Evolutionary conservation across 768 basidiomycete species (phyloP), one percentile per base, ranked within the genome.

Genomic region (Tulasnella sp.): DNA sequence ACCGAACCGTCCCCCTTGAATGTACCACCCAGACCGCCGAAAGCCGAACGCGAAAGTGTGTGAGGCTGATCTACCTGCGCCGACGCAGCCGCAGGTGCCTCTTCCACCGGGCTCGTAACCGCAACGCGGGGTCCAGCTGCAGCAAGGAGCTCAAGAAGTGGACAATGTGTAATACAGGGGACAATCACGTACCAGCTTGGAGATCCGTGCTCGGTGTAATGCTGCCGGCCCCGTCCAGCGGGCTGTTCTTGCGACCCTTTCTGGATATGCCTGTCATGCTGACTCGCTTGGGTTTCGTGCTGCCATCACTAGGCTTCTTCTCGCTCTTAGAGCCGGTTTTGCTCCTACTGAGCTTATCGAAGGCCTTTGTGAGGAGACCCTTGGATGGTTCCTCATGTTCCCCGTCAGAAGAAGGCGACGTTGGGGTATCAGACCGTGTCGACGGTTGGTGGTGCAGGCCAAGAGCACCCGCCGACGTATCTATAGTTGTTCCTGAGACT

Each of bases 1-100:
- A 89, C 88, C 15, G 89, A 88, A 63, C 82, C 80, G 64, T 81
- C 77, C 12, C 83, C 85, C 42, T 78, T 77, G 65, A 87, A 85
- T 9, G 81, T 72, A 45, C 24, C 51, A 44, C 49, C 49, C 15
- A 57, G 53, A 12, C 27, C 30, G 24, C 70, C 73, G 43, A 79
- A 66, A 4, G 76, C 65, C 4, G 81, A 76, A 24, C 79, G 74
- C 34, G 73, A 62, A 5, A 61, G 51, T 60, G 64, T 55, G 73
- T 69, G 65, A 56, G 56, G 74, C 72, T 15, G 70, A 68, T 61
- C n/a, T n/a, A n/a, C 72, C 63, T 31, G 25, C 17, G 24, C 54
- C 25, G 19, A 42, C 42, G 77, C 27, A 67, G 70, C 44, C 65
- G n/a, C n/a, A n/a, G 53, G 27, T 43, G 44, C 41, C 42, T 24